Percentiles rank a stretch among this genome's conserved stretches.
Conservation (phyloP, 768 basidiomycete genomes). For the Trametes cinnabarina region DNA sequence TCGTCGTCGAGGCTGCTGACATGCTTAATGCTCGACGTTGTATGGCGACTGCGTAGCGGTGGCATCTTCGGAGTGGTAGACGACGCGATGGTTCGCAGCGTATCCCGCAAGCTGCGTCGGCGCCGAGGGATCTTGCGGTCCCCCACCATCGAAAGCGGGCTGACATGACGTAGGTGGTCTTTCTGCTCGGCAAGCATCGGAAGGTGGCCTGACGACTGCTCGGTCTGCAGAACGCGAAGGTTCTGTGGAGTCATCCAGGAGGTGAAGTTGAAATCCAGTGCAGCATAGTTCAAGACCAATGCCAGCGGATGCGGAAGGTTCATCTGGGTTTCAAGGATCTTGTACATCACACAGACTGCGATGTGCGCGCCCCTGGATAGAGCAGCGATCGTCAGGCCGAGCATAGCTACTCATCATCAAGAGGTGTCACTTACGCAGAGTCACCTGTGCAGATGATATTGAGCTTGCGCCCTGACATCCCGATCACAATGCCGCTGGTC, state of each 20-base stretch:
- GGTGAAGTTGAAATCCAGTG: constrained; percentile 96
- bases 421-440: constrained; percentile 79
- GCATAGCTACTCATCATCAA: not conserved
- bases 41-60: constrained; percentile 15
- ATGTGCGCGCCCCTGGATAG: constrained; percentile 78
- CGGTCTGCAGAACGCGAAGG: constrained; percentile 78
- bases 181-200: constrained; percentile 78
- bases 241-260: constrained; percentile 93
- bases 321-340: constrained; percentile 67
- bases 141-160: constrained; percentile 88
- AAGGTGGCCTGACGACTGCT: constrained; percentile 83
- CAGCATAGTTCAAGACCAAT: constrained; percentile 86
- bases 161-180: constrained; percentile 78
- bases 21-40: constrained; percentile 14
- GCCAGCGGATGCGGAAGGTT: constrained; percentile 72
- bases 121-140: constrained; percentile 42
- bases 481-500: constrained; percentile 75
- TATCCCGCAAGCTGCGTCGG: constrained; percentile 33
- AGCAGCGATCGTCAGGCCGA: constrained; percentile 4
- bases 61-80: constrained; percentile 21
- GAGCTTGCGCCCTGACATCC: constrained; percentile 82
- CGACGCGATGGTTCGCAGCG: constrained; percentile 27
- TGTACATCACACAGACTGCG: constrained; percentile 80
- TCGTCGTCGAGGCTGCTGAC: constrained; percentile 7
- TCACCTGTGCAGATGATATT: constrained; percentile 85